phyloP scores from a whole-genome alignment of 1,284 basidiomycete species.

The Cutaneotrichosporon sp. region DNA sequence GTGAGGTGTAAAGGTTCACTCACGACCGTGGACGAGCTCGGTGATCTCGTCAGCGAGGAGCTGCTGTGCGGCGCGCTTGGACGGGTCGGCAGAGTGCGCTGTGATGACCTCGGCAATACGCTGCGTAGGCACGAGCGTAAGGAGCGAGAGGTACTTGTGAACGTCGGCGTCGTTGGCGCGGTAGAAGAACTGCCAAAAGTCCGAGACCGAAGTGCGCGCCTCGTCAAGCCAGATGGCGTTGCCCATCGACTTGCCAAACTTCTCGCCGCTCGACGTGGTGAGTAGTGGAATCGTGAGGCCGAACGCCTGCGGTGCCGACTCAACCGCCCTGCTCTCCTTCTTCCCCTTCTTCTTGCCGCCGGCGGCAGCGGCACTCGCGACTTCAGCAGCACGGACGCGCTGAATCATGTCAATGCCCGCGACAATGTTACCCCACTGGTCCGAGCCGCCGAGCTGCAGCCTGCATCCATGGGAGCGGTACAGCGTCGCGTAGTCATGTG shows the following conservation, averaged over 20 bases:
- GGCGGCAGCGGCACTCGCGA: constrained; percentile 15
- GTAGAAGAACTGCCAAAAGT: constrained; percentile 93
- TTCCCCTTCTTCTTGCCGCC: not conserved
- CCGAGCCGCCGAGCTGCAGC: constrained; percentile 90
- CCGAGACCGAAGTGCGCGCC: constrained; percentile 69
- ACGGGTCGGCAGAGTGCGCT: constrained; percentile 58
- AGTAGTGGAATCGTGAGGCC: constrained; percentile 92
- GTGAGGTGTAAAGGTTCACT: constrained; percentile 22
- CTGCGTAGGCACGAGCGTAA: constrained; percentile 68
- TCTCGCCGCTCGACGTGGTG: constrained; percentile 81
- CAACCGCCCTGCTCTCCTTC: not conserved
- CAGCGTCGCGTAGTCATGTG: constrained; percentile 85
- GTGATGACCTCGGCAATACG: constrained; percentile 59
- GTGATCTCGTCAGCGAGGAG: constrained; percentile 81
- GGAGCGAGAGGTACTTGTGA: constrained; percentile 69
- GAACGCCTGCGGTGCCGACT: constrained; percentile 54
- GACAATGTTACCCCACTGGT: constrained; percentile 98
- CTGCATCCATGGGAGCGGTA: constrained; percentile 63
- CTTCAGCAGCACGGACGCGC: constrained; percentile 41
- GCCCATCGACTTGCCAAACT: constrained; percentile 95
- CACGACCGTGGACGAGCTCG: constrained; percentile 75
- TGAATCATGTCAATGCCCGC: constrained; percentile 85
- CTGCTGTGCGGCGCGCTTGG: constrained; percentile 66
- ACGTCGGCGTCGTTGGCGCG: constrained; percentile 78
- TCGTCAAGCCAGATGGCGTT: constrained; percentile 90